phyloP scores from a whole-genome alignment of 306 rosid species.

The Abrus precatorius region DNA sequence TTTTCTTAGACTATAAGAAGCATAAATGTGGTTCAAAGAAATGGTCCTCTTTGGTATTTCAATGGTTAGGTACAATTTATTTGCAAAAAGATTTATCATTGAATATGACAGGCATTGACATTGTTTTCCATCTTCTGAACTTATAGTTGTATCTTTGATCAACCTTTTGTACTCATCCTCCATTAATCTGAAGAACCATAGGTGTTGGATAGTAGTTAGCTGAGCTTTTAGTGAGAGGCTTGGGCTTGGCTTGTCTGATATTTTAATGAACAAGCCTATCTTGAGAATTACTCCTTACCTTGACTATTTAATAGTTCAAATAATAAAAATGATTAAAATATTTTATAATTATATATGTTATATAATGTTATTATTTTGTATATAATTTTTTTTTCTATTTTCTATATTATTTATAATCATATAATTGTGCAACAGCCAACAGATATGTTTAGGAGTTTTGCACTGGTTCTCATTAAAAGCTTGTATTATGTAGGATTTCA shows the following conservation, averaged over 20 bases:
- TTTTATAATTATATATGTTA: background rate
- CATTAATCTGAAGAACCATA: slow-evolving; percentile 5
- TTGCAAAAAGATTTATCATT: slow-evolving; percentile 18
- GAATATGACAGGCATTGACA: slow-evolving; percentile 27
- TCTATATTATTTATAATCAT: slow-evolving; percentile 1
- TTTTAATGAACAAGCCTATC: background rate
- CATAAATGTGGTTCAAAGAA: slow-evolving; percentile 17
- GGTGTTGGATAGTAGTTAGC: slow-evolving; percentile 19
- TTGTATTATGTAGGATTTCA: slow-evolving; percentile 2
- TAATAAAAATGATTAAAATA: background rate
- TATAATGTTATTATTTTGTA: background rate
- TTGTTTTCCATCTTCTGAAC: background rate
- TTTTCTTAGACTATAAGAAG: slow-evolving; percentile 11
- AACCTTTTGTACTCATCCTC: background rate
- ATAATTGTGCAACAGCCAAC: background rate
- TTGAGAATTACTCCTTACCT: background rate
- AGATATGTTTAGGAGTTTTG: slow-evolving; percentile 3
- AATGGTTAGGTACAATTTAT: slow-evolving; percentile 4
- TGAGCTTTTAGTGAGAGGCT: slow-evolving; percentile 9
- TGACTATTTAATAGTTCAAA: slow-evolving; percentile 15
- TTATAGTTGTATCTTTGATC: slow-evolving; percentile 10
- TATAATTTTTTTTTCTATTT: background rate
- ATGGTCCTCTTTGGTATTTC: slow-evolving; percentile 24
- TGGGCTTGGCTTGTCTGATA: background rate
- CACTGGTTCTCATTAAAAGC: background rate